Conservation (phyloP, 768 basidiomycete species). For the Lactarius vividus region DNA sequence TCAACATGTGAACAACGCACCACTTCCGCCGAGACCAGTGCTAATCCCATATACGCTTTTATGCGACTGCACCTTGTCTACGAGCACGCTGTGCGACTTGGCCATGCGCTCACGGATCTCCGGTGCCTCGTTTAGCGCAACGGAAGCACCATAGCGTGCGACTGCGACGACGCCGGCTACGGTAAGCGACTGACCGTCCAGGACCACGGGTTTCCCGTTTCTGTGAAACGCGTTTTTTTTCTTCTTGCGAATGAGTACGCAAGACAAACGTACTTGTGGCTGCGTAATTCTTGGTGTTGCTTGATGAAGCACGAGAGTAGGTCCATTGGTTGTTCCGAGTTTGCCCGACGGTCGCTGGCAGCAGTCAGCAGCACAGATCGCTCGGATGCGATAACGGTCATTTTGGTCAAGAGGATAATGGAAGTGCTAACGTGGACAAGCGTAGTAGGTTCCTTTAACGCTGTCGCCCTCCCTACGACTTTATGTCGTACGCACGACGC, state of each 20-base stretch:
- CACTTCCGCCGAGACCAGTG: slow-evolving; percentile 83
- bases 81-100: slow-evolving; percentile 60
- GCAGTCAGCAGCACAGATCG: neutral
- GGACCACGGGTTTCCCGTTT: slow-evolving; percentile 57
- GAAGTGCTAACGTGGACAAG: neutral
- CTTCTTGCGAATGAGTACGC: neutral
- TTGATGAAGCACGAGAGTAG: slow-evolving; percentile 58
- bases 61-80: slow-evolving; percentile 62
- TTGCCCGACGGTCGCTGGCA: neutral
- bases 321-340: slow-evolving; percentile 24
- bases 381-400: slow-evolving; percentile 8
- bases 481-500: neutral
- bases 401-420: neutral
- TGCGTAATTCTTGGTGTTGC: slow-evolving; percentile 59
- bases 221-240: slow-evolving; percentile 36
- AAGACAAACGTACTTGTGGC: slow-evolving; percentile 50
- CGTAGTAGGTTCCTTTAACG: no score
- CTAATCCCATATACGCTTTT: slow-evolving; percentile 81
- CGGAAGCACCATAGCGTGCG: slow-evolving; percentile 58
- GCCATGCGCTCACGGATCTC: slow-evolving; percentile 50
- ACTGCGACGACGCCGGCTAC: slow-evolving; percentile 77
- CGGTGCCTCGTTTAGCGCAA: slow-evolving; percentile 49
- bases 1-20: slow-evolving; percentile 33
- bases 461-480: neutral
- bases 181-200: slow-evolving; percentile 70